These are phyloP conservation scores for Austroboletus festivus DNA, from an alignment of 768 basidiomycete genomes.

Conservation along the genomic window DNA sequence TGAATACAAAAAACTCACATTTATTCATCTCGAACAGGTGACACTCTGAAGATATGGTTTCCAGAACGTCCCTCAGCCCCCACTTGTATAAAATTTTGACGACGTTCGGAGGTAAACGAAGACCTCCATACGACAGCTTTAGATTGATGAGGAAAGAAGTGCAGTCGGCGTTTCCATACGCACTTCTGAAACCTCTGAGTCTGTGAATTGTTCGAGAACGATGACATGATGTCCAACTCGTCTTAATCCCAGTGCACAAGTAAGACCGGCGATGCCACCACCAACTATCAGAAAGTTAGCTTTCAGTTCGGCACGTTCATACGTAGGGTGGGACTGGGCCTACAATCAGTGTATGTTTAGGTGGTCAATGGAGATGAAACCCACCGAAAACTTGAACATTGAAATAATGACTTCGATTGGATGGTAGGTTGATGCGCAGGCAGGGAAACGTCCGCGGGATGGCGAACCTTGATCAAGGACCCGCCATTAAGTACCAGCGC, in stretches of 20 bases:
- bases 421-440: too few species aligned
- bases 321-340: slow-evolving; percentile 12
- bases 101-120: slow-evolving; percentile 57
- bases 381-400: slow-evolving; percentile 17
- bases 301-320: slow-evolving; percentile 13
- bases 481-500: slow-evolving; percentile 16
- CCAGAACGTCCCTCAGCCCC: slow-evolving; percentile 47
- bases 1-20: slow-evolving; percentile 19
- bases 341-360: background rate
- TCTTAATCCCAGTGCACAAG: slow-evolving; percentile 52
- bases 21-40: slow-evolving; percentile 23
- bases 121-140: slow-evolving; percentile 37
- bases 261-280: slow-evolving; percentile 53
- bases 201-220: slow-evolving; percentile 49
- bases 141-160: background rate
- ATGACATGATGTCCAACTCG: slow-evolving; percentile 59
- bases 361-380: background rate
- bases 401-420: background rate
- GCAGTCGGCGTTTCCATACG: background rate
- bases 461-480: background rate
- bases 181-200: slow-evolving; percentile 36
- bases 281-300: slow-evolving; percentile 47
- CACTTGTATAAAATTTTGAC: slow-evolving; percentile 53
- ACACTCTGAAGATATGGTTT: slow-evolving; percentile 29
- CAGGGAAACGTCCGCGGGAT: background rate